These are phyloP conservation scores for Oehlia diaphana DNA, from an alignment of 192 early-diverging fungal species.

Conservation along the genomic window DNA sequence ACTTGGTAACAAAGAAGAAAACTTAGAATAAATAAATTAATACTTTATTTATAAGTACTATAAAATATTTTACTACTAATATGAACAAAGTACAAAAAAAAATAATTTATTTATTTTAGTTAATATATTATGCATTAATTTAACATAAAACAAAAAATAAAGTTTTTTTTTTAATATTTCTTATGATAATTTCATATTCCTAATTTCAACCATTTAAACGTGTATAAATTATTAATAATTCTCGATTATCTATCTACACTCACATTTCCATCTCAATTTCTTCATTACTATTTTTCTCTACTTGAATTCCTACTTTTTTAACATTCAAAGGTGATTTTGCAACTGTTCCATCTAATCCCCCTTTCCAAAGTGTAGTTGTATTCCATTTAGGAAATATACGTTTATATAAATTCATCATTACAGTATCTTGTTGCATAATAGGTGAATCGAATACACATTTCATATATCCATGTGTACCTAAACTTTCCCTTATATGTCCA, in stretches of 20 bases:
- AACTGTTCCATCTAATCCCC: constrained; percentile 30
- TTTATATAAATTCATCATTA: constrained; percentile 97
- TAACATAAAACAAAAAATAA: too few species aligned
- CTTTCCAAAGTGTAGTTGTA: constrained; percentile 56
- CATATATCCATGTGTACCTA: constrained; percentile 98
- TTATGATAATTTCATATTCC: too few species aligned
- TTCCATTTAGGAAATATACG: constrained; percentile 96
- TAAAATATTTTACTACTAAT: too few species aligned
- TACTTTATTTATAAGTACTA: too few species aligned
- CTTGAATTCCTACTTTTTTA: not conserved
- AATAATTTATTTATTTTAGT: not conserved
- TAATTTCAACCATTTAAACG: too few species aligned
- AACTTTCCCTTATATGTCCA: constrained; percentile 90
- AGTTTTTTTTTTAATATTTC: too few species aligned
- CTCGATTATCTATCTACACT: not conserved
- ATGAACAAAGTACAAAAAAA: not conserved
- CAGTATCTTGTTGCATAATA: constrained; percentile 89
- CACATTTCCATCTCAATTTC: not conserved
- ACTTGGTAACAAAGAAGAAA: constrained; percentile 69
- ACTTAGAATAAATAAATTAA: constrained; percentile 35
- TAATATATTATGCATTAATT: too few species aligned
- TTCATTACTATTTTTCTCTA: not conserved
- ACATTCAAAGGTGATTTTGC: not conserved
- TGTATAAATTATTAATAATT: too few species aligned
- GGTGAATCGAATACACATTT: constrained; percentile 90